Evolutionary conservation across 2,329 filamentous ascomycete genomes (phyloP).

Genomic region (Exophiala bonariae): DNA sequence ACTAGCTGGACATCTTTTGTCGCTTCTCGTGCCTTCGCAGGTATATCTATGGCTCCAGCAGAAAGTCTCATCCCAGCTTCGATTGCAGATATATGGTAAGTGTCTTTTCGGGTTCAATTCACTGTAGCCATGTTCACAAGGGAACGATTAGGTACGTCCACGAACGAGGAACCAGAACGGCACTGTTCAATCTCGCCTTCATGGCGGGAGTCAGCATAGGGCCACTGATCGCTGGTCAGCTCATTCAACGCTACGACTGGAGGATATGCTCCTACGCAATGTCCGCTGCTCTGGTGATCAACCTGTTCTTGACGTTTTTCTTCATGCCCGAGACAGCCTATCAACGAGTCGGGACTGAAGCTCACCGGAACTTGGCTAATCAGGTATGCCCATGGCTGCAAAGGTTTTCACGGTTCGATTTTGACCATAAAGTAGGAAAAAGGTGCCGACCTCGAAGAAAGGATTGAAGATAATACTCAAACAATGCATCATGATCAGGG

Average conservation of each 20-base stretch:
- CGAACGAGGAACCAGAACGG: constrained; percentile 39
- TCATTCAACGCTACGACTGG: constrained; percentile 41
- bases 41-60: constrained; percentile 36
- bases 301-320: constrained; percentile 29
- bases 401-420: no score
- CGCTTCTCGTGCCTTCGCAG: constrained; percentile 33
- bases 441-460: neutral
- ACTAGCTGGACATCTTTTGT: neutral
- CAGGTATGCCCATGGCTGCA: no score
- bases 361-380: neutral
- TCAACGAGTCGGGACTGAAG: constrained; percentile 30
- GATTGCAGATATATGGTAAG: constrained; percentile 39
- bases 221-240: constrained; percentile 39
- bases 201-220: constrained; percentile 38
- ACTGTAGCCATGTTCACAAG: neutral
- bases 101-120: neutral
- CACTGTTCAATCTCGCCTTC: constrained; percentile 40
- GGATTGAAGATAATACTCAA: no score
- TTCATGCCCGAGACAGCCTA: constrained; percentile 26
- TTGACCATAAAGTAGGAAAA: no score
- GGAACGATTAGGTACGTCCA: constrained; percentile 39
- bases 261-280: constrained; percentile 31
- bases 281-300: constrained; percentile 35
- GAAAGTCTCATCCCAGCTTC: constrained; percentile 29
- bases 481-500: no score